Conservation (phyloP, 2,329 filamentous ascomycete species). For the Xylaria polymorpha region DNA sequence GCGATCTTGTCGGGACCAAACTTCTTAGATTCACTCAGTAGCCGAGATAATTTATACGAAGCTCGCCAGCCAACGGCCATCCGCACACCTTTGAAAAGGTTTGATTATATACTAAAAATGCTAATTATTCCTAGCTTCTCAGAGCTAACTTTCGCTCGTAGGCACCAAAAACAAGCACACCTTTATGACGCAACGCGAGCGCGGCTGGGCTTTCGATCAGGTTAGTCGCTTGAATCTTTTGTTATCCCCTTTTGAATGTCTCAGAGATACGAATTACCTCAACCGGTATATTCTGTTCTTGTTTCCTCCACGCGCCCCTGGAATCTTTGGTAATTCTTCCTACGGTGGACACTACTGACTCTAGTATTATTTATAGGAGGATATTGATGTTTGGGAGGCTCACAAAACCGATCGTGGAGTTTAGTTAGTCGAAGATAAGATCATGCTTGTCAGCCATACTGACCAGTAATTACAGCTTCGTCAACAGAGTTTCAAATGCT, state of each 20-base stretch:
- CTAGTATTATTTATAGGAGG: too few relatives aligned
- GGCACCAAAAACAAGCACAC: conserved; percentile 32
- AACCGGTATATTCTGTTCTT: too few relatives aligned
- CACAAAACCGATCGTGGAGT: neutral
- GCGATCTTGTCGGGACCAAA: neutral
- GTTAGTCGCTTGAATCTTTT: too few relatives aligned
- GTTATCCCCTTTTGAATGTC: too few relatives aligned
- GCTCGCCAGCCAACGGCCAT: conserved; percentile 4
- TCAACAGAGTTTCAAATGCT: conserved; percentile 46
- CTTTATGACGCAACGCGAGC: conserved; percentile 26
- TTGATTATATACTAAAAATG: too few relatives aligned
- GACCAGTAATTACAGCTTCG: conserved; percentile 44
- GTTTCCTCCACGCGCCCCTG: too few relatives aligned
- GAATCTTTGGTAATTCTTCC: too few relatives aligned
- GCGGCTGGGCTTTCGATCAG: conserved; percentile 24
- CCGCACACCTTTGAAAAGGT: conserved; percentile 10
- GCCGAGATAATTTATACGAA: conserved; percentile 10
- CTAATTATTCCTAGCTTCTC: neutral
- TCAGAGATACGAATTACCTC: too few relatives aligned
- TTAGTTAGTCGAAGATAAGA: conserved; percentile 2
- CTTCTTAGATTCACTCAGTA: conserved; percentile 12
- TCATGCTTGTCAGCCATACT: neutral
- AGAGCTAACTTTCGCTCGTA: neutral
- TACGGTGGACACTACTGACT: too few relatives aligned
- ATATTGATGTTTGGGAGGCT: conserved; percentile 26